Percentiles rank a stretch among this genome's conserved stretches.
These are phyloP conservation scores for Malus hybrid DNA, from an alignment of 331 rosid genomes.

Conservation along the genomic window DNA sequence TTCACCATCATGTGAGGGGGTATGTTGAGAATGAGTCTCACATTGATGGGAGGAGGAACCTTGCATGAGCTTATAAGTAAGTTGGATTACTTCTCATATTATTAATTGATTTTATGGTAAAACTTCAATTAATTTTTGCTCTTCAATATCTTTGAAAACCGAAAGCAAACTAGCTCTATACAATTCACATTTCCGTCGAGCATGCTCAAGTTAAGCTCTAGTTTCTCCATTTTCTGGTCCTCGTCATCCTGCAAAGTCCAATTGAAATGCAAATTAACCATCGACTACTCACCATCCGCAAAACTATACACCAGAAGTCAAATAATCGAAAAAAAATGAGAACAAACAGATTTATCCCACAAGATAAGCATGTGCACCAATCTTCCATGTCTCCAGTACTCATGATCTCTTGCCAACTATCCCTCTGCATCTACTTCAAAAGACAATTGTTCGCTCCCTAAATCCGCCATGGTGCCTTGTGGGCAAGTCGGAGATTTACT, in stretches of 20 bases:
- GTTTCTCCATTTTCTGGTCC: slow-evolving; percentile 15
- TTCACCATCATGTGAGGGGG: too few species aligned
- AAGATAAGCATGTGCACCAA: not conserved
- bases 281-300: not conserved
- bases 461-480: too few species aligned
- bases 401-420: not conserved
- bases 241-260: slow-evolving; percentile 9
- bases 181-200: slow-evolving; percentile 14
- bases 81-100: rapidly evolving
- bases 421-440: not conserved
- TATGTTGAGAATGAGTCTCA: too few species aligned
- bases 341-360: too few species aligned
- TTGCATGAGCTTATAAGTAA: too few species aligned
- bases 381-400: not conserved
- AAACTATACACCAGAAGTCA: not conserved
- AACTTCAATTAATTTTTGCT: slow-evolving; percentile 4
- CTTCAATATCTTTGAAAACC: slow-evolving; percentile 25
- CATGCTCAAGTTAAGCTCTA: slow-evolving; percentile 7
- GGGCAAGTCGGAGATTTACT: too few species aligned
- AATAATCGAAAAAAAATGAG: not conserved
- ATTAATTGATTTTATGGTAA: too few species aligned
- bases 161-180: slow-evolving; percentile 18
- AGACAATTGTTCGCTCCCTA: too few species aligned
- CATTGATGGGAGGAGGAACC: too few species aligned
- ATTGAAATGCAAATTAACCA: not conserved